phyloP scores from a whole-genome alignment of 2,329 filamentous ascomycete genomes.

The Hortaea werneckii region DNA sequence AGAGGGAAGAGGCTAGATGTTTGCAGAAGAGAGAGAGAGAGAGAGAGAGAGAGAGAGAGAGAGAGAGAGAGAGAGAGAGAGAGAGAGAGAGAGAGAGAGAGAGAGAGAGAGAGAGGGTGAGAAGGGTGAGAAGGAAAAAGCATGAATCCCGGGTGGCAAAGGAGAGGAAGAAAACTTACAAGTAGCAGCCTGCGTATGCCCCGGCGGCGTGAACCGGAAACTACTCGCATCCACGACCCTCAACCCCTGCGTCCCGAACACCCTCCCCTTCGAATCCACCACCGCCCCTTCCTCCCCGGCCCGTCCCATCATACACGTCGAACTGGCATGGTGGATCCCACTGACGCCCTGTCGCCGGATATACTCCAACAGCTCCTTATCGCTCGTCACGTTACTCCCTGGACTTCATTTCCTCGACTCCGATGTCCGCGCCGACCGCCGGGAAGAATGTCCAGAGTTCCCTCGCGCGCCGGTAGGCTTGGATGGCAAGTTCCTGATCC shows the following conservation, averaged over 20 bases:
- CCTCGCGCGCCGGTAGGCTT: constrained; percentile 2
- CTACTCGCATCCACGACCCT: constrained; percentile 16
- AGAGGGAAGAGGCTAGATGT: no score
- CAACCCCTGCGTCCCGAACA: constrained; percentile 12
- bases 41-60: no score
- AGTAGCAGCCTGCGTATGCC: constrained; percentile 15
- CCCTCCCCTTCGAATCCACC: constrained; percentile 10
- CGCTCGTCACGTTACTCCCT: constrained; percentile 28
- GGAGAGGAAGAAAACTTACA: constrained; percentile 4
- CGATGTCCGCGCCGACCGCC: neutral
- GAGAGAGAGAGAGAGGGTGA: no score
- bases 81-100: no score
- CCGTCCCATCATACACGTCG: constrained; percentile 8
- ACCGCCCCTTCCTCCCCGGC: constrained; percentile 3
- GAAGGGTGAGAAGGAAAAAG: no score
- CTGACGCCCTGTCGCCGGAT: constrained; percentile 12
- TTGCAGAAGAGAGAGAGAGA: no score
- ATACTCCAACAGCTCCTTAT: constrained; percentile 33
- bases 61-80: no score
- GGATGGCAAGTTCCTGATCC: constrained; percentile 18
- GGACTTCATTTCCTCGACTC: constrained; percentile 15
- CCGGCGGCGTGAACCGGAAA: constrained; percentile 14
- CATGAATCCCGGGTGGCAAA: no score
- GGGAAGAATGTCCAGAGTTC: neutral
- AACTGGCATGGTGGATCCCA: constrained; percentile 2